A percentile compares a stretch with the other conserved stretches of the same genome.
Conservation (phyloP, 768 basidiomycete genomes). For the Xanthoconium purpureum region DNA sequence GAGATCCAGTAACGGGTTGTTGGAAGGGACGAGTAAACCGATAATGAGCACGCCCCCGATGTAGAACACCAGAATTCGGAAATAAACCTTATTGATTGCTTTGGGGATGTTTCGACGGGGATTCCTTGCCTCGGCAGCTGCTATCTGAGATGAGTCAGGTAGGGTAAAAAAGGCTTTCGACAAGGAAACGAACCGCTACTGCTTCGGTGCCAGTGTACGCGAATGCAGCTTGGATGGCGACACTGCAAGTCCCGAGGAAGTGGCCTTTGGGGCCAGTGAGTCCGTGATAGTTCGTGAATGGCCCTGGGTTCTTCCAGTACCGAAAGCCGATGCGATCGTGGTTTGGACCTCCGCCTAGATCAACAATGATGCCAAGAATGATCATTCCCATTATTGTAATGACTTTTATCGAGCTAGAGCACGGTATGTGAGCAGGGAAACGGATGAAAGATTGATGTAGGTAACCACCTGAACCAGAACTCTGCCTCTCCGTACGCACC, state of each 20-base stretch:
- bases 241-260: constrained; percentile 3
- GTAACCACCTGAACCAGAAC: constrained; percentile 4
- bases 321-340: constrained; percentile 25
- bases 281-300: neutral
- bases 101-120: constrained; percentile 2
- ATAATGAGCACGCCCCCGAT: constrained; percentile 3
- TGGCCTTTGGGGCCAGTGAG: neutral
- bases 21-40: constrained; percentile 4
- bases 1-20: constrained; percentile 23
- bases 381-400: neutral
- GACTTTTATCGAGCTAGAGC: constrained; percentile 1
- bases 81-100: constrained; percentile 1
- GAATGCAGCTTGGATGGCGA: constrained; percentile 2
- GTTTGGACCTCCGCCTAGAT: constrained; percentile 1
- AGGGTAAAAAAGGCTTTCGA: neutral
- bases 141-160: neutral
- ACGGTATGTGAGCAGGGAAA: neutral
- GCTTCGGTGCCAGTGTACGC: constrained; percentile 3
- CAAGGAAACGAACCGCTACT: neutral
- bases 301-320: constrained; percentile 38
- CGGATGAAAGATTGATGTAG: too few species aligned
- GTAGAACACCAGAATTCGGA: constrained; percentile 3
- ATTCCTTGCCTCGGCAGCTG: constrained; percentile 5
- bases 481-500: constrained; percentile 7
- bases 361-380: constrained; percentile 3